Evolutionary conservation across 2,329 filamentous ascomycete species (phyloP), one percentile per base, ranked within the genome.

Genomic region (Penicillium vulpinum): DNA sequence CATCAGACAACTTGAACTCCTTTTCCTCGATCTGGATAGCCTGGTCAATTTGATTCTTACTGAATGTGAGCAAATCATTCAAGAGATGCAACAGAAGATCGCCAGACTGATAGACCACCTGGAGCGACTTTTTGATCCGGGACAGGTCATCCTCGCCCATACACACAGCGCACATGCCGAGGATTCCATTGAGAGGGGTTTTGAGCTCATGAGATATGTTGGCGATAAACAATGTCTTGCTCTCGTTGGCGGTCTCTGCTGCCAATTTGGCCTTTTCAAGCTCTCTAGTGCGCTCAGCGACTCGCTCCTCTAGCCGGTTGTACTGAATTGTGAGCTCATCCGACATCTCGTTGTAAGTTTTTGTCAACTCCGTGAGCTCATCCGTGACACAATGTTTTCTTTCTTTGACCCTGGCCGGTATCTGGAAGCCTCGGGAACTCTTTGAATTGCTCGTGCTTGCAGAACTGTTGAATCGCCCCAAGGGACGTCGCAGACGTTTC

Each of bases 201-300:
- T 96, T 95, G 26, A 97, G 81, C 73, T 96, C 85, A 62, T 87
- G 82, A 1, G 66, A 85, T 43, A 96, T 95, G 66, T 96, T 96
- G n/a, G 92, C 92, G 62, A 97, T 96, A 75, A 97, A 97, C 5
- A 96, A 77, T 0, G 92, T 96, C 77, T 97, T 97, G 80, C 91
- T 95, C 75, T 96, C 90, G 67, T 96, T 97, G 4, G 92, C 92
- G n/a, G 90, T 89, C 73, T 96, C 92, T 1, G 92, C 92, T 1
- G 91, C 91, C 76, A 91, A 91, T 73, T 96, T 96, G 77, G 89
- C 95, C 59, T 91, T 85, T 69, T 96, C 91, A 0, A 97, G 80
- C 73, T 97, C 90, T 35, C 85, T 85, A 0, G 92, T 97, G 54
- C 92, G 83, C 71, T 92, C 87, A 7, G 85, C 85, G 1, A 97